These are phyloP conservation scores for Diplodia intermedia DNA, from an alignment of 2,329 filamentous ascomycete genomes.

Conservation along the genomic window DNA sequence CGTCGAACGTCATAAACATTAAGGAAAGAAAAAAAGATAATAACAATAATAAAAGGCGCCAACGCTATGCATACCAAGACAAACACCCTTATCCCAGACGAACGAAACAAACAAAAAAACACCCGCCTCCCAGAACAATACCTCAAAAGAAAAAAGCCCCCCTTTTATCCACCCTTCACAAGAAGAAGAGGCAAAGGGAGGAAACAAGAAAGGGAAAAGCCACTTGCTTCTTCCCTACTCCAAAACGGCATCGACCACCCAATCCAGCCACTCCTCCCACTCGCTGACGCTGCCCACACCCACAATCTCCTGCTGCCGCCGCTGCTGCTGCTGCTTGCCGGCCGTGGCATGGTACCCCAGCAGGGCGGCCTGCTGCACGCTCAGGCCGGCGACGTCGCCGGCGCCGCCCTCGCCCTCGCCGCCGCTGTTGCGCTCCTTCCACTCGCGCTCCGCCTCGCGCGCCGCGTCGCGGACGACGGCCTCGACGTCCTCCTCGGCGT, in stretches of 20 bases:
- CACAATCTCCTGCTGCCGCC: slow-evolving; percentile 6
- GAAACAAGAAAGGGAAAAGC: not conserved
- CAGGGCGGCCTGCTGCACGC: slow-evolving; percentile 19
- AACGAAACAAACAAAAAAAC: not conserved
- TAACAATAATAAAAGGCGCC: not conserved
- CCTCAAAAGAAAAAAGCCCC: not conserved
- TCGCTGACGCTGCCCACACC: not conserved
- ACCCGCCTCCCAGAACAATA: not conserved
- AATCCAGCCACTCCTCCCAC: slow-evolving; percentile 29
- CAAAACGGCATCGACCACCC: slow-evolving; percentile 16
- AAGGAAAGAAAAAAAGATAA: not conserved
- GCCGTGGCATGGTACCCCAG: not conserved
- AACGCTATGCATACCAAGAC: not conserved
- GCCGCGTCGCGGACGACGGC: slow-evolving; percentile 50
- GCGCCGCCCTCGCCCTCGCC: slow-evolving; percentile 29
- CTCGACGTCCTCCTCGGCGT: slow-evolving; percentile 57
- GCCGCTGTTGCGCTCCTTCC: slow-evolving; percentile 50
- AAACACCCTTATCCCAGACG: not conserved
- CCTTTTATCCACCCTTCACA: not conserved
- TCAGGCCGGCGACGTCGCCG: slow-evolving; percentile 1
- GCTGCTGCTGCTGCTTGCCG: not conserved
- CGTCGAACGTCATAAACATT: not conserved
- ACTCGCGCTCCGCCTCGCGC: slow-evolving; percentile 51
- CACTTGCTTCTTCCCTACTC: not conserved
- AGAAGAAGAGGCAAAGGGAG: not conserved